A percentile compares a stretch with the other conserved stretches of the same genome.
These are phyloP conservation scores for Aureococcus anophagefferens DNA, from an alignment of 108 stramenopile genomes.

Conservation along the genomic window DNA sequence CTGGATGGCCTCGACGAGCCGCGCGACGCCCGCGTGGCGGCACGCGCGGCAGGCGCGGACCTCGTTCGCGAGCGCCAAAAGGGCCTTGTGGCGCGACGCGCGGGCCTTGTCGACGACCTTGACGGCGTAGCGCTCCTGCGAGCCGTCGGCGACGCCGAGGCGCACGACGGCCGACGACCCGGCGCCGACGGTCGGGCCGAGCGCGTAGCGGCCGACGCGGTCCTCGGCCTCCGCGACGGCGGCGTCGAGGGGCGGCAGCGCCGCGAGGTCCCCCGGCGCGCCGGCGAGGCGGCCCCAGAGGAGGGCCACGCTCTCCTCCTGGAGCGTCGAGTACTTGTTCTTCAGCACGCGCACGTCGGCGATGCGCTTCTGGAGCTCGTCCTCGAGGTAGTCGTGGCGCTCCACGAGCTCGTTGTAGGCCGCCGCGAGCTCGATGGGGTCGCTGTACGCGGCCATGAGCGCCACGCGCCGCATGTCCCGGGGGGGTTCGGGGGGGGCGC, in stretches of 20 bases:
- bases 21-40: background rate
- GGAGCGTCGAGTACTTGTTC: background rate
- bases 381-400: background rate
- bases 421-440: too few relatives aligned
- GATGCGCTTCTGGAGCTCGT: background rate
- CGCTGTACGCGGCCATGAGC: too few relatives aligned
- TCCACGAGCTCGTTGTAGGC: background rate
- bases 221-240: too few relatives aligned
- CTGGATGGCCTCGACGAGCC: background rate
- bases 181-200: background rate
- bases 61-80: background rate
- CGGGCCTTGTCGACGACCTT: background rate
- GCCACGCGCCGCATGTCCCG: too few relatives aligned
- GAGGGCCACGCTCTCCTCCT: background rate
- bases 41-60: background rate
- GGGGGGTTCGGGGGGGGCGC: too few relatives aligned
- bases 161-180: background rate
- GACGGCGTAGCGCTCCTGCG: background rate
- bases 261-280: background rate
- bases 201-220: too few relatives aligned
- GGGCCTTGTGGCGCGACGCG: background rate
- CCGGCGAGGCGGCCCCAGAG: background rate
- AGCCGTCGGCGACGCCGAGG: background rate
- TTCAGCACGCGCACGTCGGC: background rate
- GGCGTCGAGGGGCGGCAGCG: too few relatives aligned